These are phyloP conservation scores for Pholiota molesta DNA, from an alignment of 768 basidiomycete species.

Conservation along the genomic window DNA sequence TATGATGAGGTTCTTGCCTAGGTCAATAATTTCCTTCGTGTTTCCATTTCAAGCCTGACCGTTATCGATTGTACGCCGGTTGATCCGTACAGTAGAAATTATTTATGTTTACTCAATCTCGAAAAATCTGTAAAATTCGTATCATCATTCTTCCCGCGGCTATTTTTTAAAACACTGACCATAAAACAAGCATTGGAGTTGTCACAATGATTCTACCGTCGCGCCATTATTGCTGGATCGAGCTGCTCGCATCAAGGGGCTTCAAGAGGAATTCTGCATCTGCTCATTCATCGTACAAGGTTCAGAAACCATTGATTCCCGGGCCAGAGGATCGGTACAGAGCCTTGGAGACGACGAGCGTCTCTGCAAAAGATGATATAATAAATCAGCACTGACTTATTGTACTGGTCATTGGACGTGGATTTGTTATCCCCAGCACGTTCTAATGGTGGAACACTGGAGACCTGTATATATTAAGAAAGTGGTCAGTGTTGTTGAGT, in stretches of 20 bases:
- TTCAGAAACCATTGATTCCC: no score
- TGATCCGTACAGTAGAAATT: no score
- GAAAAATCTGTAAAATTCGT: no score
- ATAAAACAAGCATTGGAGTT: no score
- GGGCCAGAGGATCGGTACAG: constrained; percentile 39
- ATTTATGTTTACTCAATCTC: no score
- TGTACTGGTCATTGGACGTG: constrained; percentile 58
- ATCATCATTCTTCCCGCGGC: no score
- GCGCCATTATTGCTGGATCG: no score
- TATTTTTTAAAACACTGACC: no score
- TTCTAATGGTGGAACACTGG: constrained; percentile 76
- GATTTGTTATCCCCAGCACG: constrained; percentile 56
- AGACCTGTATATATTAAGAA: constrained; percentile 40
- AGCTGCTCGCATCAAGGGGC: not conserved
- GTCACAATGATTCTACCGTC: not conserved
- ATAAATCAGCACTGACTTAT: constrained; percentile 38
- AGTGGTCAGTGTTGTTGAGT: not conserved
- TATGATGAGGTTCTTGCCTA: not conserved
- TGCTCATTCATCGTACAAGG: no score
- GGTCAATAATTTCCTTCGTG: not conserved
- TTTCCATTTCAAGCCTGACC: no score
- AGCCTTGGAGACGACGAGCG: constrained; percentile 25
- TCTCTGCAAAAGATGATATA: not conserved
- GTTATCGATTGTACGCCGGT: not conserved
- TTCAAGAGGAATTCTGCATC: not conserved